Conservation (phyloP, 2,329 filamentous ascomycete species). For the Hypoxylon rubiginosum region DNA sequence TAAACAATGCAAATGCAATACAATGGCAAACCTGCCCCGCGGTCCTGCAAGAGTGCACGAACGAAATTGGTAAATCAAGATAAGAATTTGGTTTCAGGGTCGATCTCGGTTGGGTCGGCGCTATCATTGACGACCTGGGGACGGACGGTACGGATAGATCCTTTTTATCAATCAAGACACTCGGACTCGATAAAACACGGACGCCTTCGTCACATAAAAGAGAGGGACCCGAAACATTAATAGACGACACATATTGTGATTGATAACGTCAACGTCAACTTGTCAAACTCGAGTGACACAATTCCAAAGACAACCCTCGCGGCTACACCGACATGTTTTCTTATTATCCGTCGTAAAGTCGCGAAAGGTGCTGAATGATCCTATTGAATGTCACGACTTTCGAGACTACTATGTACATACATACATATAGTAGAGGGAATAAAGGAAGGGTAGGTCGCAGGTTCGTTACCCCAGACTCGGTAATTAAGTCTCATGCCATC, state of each 20-base stretch:
- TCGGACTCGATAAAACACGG: constrained; percentile 31
- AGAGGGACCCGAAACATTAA: constrained; percentile 38
- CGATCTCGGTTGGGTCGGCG: constrained; percentile 38
- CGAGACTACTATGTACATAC: not conserved
- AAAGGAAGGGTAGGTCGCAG: constrained; percentile 6
- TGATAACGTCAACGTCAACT: constrained; percentile 24
- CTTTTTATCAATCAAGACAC: constrained; percentile 34
- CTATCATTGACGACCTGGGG: constrained; percentile 18
- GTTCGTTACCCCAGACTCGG: constrained; percentile 20
- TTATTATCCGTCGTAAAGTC: not conserved
- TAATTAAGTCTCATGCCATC: constrained; percentile 27
- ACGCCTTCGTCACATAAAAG: constrained; percentile 15
- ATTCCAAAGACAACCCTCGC: not conserved
- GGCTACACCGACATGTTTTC: not conserved
- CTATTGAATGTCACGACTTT: not conserved
- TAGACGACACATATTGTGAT: constrained; percentile 26
- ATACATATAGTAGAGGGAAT: not conserved
- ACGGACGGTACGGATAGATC: constrained; percentile 40
- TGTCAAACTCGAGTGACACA: constrained; percentile 29
- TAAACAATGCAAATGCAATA: constrained; percentile 3
- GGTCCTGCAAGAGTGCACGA: constrained; percentile 11
- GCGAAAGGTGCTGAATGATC: not conserved
- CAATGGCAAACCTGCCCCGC: constrained; percentile 28
- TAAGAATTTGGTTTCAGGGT: constrained; percentile 21
- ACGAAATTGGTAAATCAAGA: constrained; percentile 26